Base-by-base conservation (phyloP, 2,329 filamentous ascomycete species). In the Colletotrichum kahawae region DNA sequence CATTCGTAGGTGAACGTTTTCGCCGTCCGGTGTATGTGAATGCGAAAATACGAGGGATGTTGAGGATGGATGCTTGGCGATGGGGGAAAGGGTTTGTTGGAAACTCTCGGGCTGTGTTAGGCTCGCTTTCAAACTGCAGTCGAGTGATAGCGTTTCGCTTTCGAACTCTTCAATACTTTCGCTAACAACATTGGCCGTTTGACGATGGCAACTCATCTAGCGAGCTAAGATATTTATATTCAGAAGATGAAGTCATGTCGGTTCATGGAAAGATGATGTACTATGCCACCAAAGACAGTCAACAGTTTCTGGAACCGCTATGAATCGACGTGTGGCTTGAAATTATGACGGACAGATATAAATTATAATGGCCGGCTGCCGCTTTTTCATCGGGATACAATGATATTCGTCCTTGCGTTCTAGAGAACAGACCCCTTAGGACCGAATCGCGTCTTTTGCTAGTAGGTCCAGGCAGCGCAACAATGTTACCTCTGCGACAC, bases 181-280 rank as follows among this genome's bases (percentile, higher is more conserved):
- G 24, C 24, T 24, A 24, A 24, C 24, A 24, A 24, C 24, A 24
- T 43, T 10, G 9, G 38, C 9, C 38, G 38, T 4, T 43, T 12
- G 18, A 0, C 18, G 1, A n/a, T 0, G 1, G 18, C 3, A 48
- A 2, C 1, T 1, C 18, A 2, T 48, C 38, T 48, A 7, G 38
- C 1, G 38, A 48, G 38, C 38, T 1, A 12, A 4, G 38, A 4
- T 48, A 48, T 43, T 43, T 43, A 9, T 48, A 48, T 0, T 48
- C 9, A 9, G 5, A 48, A n/a, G 18, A 48, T 12, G 18, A 4
- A 12, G 3, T n/a, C 18, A n/a, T 48, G 38, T 48, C 18, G 9
- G 3, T 48, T 4, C 3, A 48, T 48, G 38, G 18, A n/a, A 31
- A 4, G 1, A 3, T 48, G 10, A 18, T 8, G 18, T 18, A 2